Percentiles rank a stretch among this genome's conserved stretches.
Conservation (phyloP, 2,329 filamentous ascomycete species). For the Grosmannia penicillata region DNA sequence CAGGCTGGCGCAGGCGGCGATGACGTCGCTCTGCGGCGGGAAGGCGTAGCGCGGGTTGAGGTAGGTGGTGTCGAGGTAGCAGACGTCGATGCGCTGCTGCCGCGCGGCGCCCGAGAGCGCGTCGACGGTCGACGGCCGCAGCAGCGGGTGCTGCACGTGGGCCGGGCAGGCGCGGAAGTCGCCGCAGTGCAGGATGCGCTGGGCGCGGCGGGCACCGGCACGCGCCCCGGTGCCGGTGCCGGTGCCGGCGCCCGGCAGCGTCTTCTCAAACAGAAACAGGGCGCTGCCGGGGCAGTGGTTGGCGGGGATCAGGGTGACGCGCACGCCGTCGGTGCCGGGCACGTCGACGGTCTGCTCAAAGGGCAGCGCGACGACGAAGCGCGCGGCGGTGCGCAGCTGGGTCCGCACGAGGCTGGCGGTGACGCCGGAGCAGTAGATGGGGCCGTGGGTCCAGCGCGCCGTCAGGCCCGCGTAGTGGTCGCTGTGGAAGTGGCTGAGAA, state of each 20-base stretch:
- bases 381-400: constrained; percentile 71
- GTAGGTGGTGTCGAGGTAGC: constrained; percentile 96
- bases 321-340: constrained; percentile 66
- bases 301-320: constrained; percentile 86
- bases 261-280: constrained; percentile 82
- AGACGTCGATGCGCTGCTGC: constrained; percentile 84
- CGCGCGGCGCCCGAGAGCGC: constrained; percentile 52
- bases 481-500: constrained; percentile 94
- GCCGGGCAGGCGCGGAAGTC: constrained; percentile 85
- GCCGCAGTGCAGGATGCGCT: constrained; percentile 84
- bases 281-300: constrained; percentile 96
- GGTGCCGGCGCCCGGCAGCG: constrained; percentile 29
- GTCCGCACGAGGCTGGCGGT: constrained; percentile 80
- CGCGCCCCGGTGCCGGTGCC: no score
- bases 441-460: constrained; percentile 77
- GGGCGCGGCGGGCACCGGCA: constrained; percentile 37
- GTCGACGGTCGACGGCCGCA: constrained; percentile 63
- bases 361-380: constrained; percentile 72
- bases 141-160: constrained; percentile 67
- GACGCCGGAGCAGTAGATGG: constrained; percentile 90
- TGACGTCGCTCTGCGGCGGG: constrained; percentile 75
- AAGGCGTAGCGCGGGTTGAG: constrained; percentile 93
- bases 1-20: constrained; percentile 73
- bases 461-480: constrained; percentile 93
- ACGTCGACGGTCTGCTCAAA: constrained; percentile 72